Percentiles rank a stretch among this genome's conserved stretches.
phyloP scores from a whole-genome alignment of 805 yeast species.

The Teunomyces pallodes region DNA sequence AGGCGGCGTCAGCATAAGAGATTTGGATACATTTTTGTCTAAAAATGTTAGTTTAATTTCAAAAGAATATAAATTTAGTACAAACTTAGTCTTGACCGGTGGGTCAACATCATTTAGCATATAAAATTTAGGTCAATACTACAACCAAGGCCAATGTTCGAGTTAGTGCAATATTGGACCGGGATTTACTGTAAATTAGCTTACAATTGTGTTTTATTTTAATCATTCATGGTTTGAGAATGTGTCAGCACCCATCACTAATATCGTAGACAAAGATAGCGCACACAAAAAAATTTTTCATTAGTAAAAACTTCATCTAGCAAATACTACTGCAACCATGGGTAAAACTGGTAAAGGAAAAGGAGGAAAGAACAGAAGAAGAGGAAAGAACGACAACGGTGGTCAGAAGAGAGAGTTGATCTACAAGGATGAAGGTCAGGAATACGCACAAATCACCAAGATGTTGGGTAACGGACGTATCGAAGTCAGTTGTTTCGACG shows the following conservation, averaged over 20 bases:
- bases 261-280: neutral
- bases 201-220: no score
- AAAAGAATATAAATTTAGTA: no score
- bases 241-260: neutral
- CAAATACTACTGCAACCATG: conserved; percentile 36
- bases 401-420: conserved; percentile 92
- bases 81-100: no score
- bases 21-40: no score
- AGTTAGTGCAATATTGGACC: no score
- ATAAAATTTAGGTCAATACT: no score
- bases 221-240: no score
- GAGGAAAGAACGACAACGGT: conserved; percentile 94
- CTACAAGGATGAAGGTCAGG: conserved; percentile 94
- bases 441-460: conserved; percentile 96
- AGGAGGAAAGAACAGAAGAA: conserved; percentile 94
- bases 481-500: conserved; percentile 94
- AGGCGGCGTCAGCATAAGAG: no score
- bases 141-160: no score
- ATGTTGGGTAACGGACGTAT: conserved; percentile 98
- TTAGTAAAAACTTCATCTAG: neutral
- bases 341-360: conserved; percentile 75
- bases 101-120: no score
- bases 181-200: no score
- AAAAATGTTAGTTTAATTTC: no score
- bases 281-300: conserved; percentile 3